Percentiles rank a stretch among this genome's conserved stretches.
phyloP scores from a whole-genome alignment of 2,329 filamentous ascomycete species.

The Colletotrichum sidae region DNA sequence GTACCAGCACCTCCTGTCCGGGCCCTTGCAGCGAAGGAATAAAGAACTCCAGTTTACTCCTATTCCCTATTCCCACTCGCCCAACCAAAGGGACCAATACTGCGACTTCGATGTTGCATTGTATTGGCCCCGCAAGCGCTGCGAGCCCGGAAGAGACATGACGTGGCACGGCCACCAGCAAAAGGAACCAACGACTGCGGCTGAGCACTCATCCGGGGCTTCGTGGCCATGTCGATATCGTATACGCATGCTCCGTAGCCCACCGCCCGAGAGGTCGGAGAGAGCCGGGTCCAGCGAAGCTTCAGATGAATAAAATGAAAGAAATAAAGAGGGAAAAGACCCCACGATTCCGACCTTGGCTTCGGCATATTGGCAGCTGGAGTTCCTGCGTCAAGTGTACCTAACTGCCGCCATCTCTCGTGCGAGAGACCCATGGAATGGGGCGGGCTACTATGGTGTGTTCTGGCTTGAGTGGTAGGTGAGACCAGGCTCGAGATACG shows the following conservation, averaged over 20 bases:
- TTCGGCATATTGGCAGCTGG: conserved; percentile 11
- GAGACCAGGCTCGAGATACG: background rate
- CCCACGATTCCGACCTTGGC: conserved; percentile 2
- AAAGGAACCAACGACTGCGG: background rate
- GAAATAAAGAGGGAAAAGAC: background rate
- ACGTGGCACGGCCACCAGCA: background rate
- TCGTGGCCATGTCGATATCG: background rate
- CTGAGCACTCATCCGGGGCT: background rate
- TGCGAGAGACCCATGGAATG: background rate
- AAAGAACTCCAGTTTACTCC: no score
- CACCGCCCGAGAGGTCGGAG: conserved; percentile 6
- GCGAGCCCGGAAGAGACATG: background rate
- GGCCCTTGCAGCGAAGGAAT: no score
- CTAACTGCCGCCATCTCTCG: conserved; percentile 5
- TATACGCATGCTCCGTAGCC: background rate
- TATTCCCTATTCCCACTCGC: no score
- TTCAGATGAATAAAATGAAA: conserved; percentile 1
- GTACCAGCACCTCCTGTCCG: no score
- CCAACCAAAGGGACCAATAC: background rate
- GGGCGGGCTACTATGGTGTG: background rate
- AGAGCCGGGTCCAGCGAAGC: conserved; percentile 5
- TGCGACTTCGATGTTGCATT: conserved; percentile 15
- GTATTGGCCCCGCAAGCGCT: conserved; percentile 2
- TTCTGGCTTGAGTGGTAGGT: conserved; percentile 8
- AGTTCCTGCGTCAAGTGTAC: background rate